Base-by-base conservation (phyloP, 441 rosid genomes). In the Croton laevigatus region DNA sequence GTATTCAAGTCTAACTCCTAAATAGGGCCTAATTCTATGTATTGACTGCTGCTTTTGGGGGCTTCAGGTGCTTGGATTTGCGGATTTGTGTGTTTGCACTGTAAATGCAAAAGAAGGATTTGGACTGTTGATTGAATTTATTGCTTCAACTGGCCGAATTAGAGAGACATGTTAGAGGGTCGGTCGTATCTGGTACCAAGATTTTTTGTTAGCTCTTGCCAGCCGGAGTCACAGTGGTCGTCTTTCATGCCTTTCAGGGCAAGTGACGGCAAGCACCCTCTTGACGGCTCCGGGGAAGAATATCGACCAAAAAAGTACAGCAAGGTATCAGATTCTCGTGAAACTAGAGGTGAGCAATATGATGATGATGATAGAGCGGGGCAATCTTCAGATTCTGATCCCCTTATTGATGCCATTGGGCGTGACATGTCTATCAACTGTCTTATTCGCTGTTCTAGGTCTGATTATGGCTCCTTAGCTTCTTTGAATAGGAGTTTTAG, bases 401-500 rank as follows among this genome's bases (percentile, higher is more conserved):
- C 95, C 22, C 89, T 94, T 66, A 80, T 94, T 71, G 81, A 86
- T 62, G 81, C 84, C 63, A 81, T 91, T 75, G 97, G 92, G 12
- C 71, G 94, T 66, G 98, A 94, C 82, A 89, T 75, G 74, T 86
- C 97, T 19, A 82, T 91, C 13, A 83, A 81, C 76, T 90, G 97
- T 76, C 77, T 94, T 65, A 66, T 91, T 65, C 86, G 81, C 13
- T 91, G 93, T 81, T 88, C 97, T 14, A 87, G 97, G 84, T 90
- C 94, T 54, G 90, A 88, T 68, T 91, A 87, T 73, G 90, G 97
- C 13, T 86, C 95, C 16, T 71, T 94, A 67, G 97, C 97, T 70
- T 77, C 87, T 0, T 72, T 94, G 73, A 94, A 87, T 68, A 77
- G 78, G 67, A 83, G 90, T 67, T 94, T 94, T 65, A 81, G 90